Percentiles rank a stretch among this genome's conserved stretches.
Conservation (phyloP, 495 filamentous ascomycete species). For the Pyrenula aspistea region DNA sequence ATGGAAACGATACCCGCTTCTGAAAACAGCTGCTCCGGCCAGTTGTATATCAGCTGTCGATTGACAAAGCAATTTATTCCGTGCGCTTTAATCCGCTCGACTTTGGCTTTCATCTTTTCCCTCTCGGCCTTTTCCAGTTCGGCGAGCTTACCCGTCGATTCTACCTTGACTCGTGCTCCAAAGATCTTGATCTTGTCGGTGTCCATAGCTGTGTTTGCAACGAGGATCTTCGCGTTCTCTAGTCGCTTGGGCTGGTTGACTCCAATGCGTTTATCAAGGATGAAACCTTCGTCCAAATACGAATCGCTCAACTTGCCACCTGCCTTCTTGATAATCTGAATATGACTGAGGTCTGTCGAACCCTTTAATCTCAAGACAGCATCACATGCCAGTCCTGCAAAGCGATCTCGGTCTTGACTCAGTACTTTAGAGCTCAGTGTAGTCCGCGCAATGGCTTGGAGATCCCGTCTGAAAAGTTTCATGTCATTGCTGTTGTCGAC, state of each 20-base stretch:
- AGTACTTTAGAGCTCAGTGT: constrained; percentile 97
- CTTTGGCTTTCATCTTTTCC: constrained; percentile 98
- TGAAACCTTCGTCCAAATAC: constrained; percentile 95
- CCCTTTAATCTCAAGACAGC: constrained; percentile 84
- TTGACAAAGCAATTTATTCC: constrained; percentile 99
- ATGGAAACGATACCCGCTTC: constrained; percentile 97
- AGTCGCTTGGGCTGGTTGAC: constrained; percentile 96
- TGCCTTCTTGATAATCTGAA: constrained; percentile 99
- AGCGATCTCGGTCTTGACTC: constrained; percentile 85
- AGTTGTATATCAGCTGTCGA: constrained; percentile 98
- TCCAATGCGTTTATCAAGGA: constrained; percentile 95
- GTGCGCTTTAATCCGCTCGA: constrained; percentile 96
- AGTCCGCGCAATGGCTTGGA: constrained; percentile 85
- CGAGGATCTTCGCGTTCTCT: constrained; percentile 95
- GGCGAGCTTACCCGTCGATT: constrained; percentile 87
- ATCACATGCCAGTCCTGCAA: constrained; percentile 82
- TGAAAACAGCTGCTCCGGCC: constrained; percentile 97
- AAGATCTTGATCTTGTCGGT: constrained; percentile 99
- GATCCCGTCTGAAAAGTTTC: constrained; percentile 76
- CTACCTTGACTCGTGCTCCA: constrained; percentile 85
- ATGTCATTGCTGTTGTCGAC: constrained; percentile 78
- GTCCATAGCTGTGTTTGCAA: constrained; percentile 98
- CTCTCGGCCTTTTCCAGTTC: constrained; percentile 95
- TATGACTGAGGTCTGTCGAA: constrained; percentile 90
- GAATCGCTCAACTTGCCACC: constrained; percentile 95